Evolutionary conservation across 2,329 filamentous ascomycete species (phyloP).

Genomic region (Thielaviopsis musarum): DNA sequence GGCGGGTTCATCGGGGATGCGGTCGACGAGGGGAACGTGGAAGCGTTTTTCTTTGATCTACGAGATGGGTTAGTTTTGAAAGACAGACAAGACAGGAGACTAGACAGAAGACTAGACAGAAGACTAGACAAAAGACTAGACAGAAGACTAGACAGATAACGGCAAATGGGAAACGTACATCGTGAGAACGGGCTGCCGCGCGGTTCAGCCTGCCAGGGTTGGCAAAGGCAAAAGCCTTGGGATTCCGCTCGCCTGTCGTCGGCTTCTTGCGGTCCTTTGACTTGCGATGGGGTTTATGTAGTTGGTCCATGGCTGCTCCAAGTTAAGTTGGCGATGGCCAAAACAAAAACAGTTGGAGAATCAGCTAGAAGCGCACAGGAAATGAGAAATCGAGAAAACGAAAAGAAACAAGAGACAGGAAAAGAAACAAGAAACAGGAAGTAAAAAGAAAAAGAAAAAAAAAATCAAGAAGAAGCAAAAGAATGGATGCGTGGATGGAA

Average conservation of each 20-base stretch:
- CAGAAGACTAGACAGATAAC: no score
- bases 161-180: slow-evolving; percentile 40
- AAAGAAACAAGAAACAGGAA: neutral
- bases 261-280: slow-evolving; percentile 68
- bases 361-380: neutral
- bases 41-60: slow-evolving; percentile 89
- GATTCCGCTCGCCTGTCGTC: slow-evolving; percentile 53
- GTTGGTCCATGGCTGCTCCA: slow-evolving; percentile 56
- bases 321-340: neutral
- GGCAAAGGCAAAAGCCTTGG: slow-evolving; percentile 77
- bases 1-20: slow-evolving; percentile 85
- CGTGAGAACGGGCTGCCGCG: slow-evolving; percentile 54
- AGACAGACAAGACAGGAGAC: neutral
- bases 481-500: no score
- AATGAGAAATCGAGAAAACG: no score
- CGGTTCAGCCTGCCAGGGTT: slow-evolving; percentile 66
- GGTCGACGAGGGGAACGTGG: slow-evolving; percentile 91
- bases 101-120: neutral
- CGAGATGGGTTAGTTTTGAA: slow-evolving; percentile 15
- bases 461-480: neutral
- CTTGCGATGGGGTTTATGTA: slow-evolving; percentile 71
- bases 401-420: no score
- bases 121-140: neutral
- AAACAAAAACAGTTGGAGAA: neutral
- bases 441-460: neutral